A percentile compares a stretch with the other conserved stretches of the same genome.
phyloP scores from a whole-genome alignment of 768 basidiomycete genomes.

The Fomitopsis pulvina region DNA sequence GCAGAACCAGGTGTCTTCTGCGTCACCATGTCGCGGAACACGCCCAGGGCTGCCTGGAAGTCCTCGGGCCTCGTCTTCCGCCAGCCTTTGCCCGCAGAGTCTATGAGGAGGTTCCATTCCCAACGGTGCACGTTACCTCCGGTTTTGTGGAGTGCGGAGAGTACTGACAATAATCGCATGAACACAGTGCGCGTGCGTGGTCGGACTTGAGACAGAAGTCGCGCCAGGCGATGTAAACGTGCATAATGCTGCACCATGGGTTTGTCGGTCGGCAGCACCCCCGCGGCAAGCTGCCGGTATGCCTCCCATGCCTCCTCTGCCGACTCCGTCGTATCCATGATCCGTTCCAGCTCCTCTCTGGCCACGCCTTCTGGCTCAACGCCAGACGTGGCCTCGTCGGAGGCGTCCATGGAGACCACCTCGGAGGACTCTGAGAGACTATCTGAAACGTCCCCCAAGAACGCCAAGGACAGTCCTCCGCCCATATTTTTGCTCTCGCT shows the following conservation, averaged over 20 bases:
- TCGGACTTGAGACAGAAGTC: not conserved
- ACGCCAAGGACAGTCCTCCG: not conserved
- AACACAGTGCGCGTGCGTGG: slow-evolving; percentile 57
- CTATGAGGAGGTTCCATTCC: slow-evolving; percentile 75
- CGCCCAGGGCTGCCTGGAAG: slow-evolving; percentile 51
- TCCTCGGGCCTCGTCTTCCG: slow-evolving; percentile 51
- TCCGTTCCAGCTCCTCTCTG: slow-evolving; percentile 20
- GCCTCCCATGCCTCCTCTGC: slow-evolving; percentile 36
- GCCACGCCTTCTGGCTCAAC: not conserved
- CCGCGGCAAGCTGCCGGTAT: slow-evolving; percentile 28
- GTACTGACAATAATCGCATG: slow-evolving; percentile 61
- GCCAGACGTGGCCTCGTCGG: not conserved
- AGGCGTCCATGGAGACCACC: not conserved
- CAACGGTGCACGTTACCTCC: slow-evolving; percentile 50
- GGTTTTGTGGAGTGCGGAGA: slow-evolving; percentile 48
- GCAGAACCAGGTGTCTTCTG: slow-evolving; percentile 35
- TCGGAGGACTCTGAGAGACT: not conserved
- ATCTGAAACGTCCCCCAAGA: not conserved
- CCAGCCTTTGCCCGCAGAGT: slow-evolving; percentile 59
- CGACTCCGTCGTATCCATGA: slow-evolving; percentile 28
- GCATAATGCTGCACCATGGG: not conserved
- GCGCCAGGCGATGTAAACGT: slow-evolving; percentile 5
- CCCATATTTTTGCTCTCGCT: not conserved
- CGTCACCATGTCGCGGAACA: slow-evolving; percentile 55
- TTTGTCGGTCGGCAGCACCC: slow-evolving; percentile 2